Percentiles rank a stretch among this genome's conserved stretches.
Evolutionary conservation across 352 stramenopile species (phyloP).

Genomic region (Phytophthora palmivora): DNA sequence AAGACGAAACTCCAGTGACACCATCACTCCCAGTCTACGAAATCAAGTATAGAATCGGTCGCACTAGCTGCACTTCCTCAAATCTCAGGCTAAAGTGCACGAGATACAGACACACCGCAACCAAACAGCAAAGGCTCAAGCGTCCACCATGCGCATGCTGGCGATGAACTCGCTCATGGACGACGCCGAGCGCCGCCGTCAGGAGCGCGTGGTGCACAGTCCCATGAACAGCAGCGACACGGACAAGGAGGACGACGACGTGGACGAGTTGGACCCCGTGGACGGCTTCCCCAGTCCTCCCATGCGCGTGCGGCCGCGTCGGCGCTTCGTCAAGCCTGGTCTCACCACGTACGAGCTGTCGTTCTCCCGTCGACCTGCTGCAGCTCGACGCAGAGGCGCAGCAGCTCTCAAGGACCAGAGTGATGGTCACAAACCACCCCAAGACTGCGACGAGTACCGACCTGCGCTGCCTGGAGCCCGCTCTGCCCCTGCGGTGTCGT

Average conservation of each 20-base stretch:
- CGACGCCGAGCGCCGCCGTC: conserved; percentile 25
- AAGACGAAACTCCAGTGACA: no score
- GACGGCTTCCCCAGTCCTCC: conserved; percentile 34
- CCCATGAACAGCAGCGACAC: conserved; percentile 10
- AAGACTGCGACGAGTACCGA: conserved; percentile 15
- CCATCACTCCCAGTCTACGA: not conserved
- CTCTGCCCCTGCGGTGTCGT: conserved; percentile 41
- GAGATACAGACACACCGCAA: conserved; percentile 7
- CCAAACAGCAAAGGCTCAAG: conserved; percentile 26
- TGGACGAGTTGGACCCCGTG: conserved; percentile 34
- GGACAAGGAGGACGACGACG: conserved; percentile 23
- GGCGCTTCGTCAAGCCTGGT: conserved; percentile 59
- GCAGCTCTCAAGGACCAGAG: not conserved
- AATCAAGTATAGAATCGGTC: conserved; percentile 2
- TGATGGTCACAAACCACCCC: not conserved
- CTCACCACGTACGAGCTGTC: conserved; percentile 57
- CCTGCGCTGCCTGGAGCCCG: conserved; percentile 8
- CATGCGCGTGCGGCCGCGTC: conserved; percentile 29
- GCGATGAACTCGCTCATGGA: conserved; percentile 37
- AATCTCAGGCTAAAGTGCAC: conserved; percentile 13
- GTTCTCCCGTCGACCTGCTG: conserved; percentile 38
- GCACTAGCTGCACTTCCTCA: conserved; percentile 1
- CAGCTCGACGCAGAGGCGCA: not conserved
- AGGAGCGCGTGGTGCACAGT: conserved; percentile 7
- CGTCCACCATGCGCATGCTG: conserved; percentile 36